phyloP scores from a whole-genome alignment of 768 basidiomycete species.

The Lactifluus piperatus region DNA sequence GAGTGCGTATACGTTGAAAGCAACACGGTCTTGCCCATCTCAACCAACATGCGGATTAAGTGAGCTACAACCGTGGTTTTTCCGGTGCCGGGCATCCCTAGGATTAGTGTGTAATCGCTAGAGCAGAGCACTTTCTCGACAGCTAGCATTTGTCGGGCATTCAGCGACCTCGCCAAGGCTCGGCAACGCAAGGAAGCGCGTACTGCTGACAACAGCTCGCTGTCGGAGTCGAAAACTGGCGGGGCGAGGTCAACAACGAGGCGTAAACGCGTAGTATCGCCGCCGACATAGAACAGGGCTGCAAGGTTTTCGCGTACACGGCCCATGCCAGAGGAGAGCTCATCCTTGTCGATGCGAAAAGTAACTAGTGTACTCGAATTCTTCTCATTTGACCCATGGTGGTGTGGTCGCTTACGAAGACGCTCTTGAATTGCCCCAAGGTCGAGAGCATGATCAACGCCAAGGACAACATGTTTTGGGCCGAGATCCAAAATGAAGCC shows the following conservation, averaged over 20 bases:
- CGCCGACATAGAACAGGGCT: constrained; percentile 74
- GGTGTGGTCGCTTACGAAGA: constrained; percentile 25
- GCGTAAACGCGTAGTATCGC: constrained; percentile 55
- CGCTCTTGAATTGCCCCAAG: constrained; percentile 38
- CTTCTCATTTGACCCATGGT: constrained; percentile 18
- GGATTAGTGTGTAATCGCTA: constrained; percentile 81
- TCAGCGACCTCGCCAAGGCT: constrained; percentile 35
- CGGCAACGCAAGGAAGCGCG: constrained; percentile 12
- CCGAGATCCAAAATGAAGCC: constrained; percentile 76
- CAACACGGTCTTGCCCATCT: constrained; percentile 77
- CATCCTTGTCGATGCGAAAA: constrained; percentile 93
- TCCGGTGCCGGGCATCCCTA: constrained; percentile 98
- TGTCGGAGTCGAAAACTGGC: constrained; percentile 48
- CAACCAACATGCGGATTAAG: constrained; percentile 72
- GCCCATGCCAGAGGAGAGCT: constrained; percentile 78
- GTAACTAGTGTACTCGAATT: constrained; percentile 26
- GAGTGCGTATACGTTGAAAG: constrained; percentile 95
- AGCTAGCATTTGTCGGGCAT: constrained; percentile 63
- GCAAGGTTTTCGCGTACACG: constrained; percentile 88
- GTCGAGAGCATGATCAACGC: constrained; percentile 75
- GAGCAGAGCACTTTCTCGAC: constrained; percentile 69
- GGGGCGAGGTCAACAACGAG: constrained; percentile 74
- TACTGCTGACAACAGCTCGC: constrained; percentile 16
- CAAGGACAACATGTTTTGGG: constrained; percentile 55
- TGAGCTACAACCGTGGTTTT: constrained; percentile 94